Percentiles rank a stretch among this genome's conserved stretches.
These are phyloP conservation scores for Brasenia schreberi DNA, from an alignment of 164 flowering plant species.

Conservation along the genomic window DNA sequence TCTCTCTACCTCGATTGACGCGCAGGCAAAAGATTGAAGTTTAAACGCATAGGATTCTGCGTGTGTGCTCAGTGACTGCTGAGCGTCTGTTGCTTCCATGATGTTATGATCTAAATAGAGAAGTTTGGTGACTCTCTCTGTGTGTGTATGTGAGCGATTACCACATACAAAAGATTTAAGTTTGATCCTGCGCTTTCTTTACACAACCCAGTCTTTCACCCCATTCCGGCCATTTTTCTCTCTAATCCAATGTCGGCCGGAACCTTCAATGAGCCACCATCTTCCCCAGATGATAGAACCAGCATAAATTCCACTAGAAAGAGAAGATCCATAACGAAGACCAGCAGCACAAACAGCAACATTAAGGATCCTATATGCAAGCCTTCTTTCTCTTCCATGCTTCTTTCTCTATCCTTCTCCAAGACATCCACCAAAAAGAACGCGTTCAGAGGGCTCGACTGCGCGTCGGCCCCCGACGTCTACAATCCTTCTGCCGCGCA, in stretches of 20 bases:
- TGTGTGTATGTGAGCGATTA: too few relatives aligned
- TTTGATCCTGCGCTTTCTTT: too few relatives aligned
- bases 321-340: neutral
- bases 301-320: neutral
- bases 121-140: too few relatives aligned
- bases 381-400: conserved; percentile 1
- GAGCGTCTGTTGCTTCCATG: neutral
- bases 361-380: neutral
- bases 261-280: neutral
- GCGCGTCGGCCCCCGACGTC: conserved; percentile 1
- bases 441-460: neutral
- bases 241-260: neutral
- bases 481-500: neutral
- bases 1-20: neutral
- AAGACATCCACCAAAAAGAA: neutral
- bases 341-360: too few relatives aligned
- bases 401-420: neutral
- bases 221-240: neutral
- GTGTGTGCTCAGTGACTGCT: neutral
- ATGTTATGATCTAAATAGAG: neutral
- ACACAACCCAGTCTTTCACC: too few relatives aligned
- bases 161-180: too few relatives aligned
- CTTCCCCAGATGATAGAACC: neutral
- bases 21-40: neutral
- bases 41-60: neutral